Evolutionary conservation across 1,284 basidiomycete genomes (phyloP).

Genomic region (Farysia itapuensis): DNA sequence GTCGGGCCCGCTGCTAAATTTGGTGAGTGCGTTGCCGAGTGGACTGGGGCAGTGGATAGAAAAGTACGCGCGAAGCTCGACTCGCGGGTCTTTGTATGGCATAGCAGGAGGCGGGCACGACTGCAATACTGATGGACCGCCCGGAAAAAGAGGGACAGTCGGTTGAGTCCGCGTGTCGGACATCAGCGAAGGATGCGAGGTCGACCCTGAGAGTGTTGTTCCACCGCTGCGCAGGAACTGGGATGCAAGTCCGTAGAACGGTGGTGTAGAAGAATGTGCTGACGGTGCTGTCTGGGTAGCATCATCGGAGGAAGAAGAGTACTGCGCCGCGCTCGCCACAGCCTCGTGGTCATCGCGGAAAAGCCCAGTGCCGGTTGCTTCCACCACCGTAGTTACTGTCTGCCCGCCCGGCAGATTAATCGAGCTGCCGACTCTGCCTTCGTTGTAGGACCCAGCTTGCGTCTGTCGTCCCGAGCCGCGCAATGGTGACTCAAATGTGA

Average conservation of each 20-base stretch:
- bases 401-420: slow-evolving; percentile 20
- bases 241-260: too few relatives aligned
- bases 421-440: slow-evolving; percentile 11
- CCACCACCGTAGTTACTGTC: slow-evolving; percentile 13
- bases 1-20: slow-evolving; percentile 83
- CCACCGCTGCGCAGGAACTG: too few relatives aligned
- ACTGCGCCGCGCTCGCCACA: too few relatives aligned
- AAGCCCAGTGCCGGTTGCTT: background rate
- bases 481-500: slow-evolving; percentile 17
- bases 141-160: slow-evolving; percentile 16
- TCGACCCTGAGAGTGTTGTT: too few relatives aligned
- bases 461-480: too few relatives aligned
- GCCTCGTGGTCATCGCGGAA: too few relatives aligned
- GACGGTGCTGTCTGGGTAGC: too few relatives aligned
- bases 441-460: too few relatives aligned
- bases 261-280: too few relatives aligned
- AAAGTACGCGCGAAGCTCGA: slow-evolving; percentile 69
- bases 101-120: slow-evolving; percentile 11
- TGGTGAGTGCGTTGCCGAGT: slow-evolving; percentile 77
- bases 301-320: too few relatives aligned
- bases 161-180: too few relatives aligned
- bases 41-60: slow-evolving; percentile 78
- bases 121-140: slow-evolving; percentile 19
- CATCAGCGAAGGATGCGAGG: too few relatives aligned
- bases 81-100: slow-evolving; percentile 61